These are phyloP conservation scores for Colletotrichum sp. DNA, from an alignment of 2,329 filamentous ascomycete species.

Conservation along the genomic window DNA sequence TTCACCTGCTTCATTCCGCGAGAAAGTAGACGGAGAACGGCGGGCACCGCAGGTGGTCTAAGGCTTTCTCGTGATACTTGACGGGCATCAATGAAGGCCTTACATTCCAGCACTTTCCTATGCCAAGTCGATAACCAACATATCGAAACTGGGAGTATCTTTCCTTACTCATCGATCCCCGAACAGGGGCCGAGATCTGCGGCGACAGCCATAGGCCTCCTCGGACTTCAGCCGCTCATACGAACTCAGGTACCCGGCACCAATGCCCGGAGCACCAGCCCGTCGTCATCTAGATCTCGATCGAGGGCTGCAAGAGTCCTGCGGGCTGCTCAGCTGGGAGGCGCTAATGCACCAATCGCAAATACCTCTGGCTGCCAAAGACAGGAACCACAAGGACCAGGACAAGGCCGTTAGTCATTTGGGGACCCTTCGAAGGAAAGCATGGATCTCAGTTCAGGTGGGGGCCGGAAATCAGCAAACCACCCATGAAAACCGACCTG, in stretches of 20 bases:
- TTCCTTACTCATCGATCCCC: background rate
- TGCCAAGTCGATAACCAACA: no score
- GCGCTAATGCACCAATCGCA: constrained; percentile 2
- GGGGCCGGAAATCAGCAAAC: background rate
- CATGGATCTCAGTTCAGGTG: background rate
- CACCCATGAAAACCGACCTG: background rate
- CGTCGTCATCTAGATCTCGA: background rate
- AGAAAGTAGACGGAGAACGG: no score
- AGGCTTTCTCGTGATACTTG: no score
- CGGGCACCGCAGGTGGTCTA: no score
- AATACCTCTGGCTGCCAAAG: background rate
- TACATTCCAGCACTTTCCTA: no score
- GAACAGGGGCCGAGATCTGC: background rate
- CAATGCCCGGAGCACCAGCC: background rate
- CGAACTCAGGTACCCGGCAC: background rate
- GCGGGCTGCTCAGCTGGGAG: background rate
- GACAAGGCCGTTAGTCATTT: background rate
- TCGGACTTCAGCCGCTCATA: background rate
- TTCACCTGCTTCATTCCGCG: no score
- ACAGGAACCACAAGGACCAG: background rate
- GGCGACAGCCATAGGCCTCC: background rate
- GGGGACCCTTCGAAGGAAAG: background rate
- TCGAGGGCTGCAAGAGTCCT: background rate
- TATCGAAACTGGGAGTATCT: no score
- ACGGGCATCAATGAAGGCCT: no score